phyloP scores from a whole-genome alignment of 1,284 basidiomycete genomes.

The Golubevia pallescens region DNA sequence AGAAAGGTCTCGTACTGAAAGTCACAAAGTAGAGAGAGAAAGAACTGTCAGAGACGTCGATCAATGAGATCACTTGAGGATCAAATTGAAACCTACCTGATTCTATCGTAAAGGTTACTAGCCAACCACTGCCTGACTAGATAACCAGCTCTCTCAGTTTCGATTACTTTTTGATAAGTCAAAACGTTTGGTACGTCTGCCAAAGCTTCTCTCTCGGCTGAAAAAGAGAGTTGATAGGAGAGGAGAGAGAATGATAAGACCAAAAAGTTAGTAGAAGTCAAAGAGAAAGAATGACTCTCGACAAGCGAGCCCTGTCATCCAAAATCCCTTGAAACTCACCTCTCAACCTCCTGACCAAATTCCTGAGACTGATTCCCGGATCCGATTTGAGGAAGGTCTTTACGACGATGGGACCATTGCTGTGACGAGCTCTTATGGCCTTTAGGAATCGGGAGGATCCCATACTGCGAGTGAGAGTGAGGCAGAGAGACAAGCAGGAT shows the following conservation, averaged over 20 bases:
- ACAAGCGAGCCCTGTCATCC: no score
- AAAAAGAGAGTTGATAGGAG: background rate
- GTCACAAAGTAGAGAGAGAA: no score
- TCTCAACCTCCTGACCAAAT: conserved; percentile 75
- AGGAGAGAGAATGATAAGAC: background rate
- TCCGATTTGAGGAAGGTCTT: conserved; percentile 86
- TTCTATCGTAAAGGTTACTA: conserved; percentile 93
- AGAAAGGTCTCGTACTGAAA: conserved; percentile 87
- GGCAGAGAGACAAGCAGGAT: no score
- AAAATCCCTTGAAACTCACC: no score
- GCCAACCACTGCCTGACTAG: conserved; percentile 93
- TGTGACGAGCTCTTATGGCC: conserved; percentile 80
- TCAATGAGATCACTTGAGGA: no score
- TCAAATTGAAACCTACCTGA: conserved; percentile 90
- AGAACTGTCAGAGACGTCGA: no score
- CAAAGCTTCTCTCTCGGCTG: conserved; percentile 78
- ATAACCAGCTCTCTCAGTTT: conserved; percentile 95
- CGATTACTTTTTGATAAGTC: conserved; percentile 86
- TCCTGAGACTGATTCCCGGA: conserved; percentile 73
- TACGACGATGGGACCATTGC: conserved; percentile 75
- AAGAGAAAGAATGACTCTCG: no score
- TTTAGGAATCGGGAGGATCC: conserved; percentile 94
- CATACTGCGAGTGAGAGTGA: no score
- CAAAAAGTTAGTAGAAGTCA: no score
- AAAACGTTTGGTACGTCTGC: conserved; percentile 85